Percentiles rank a stretch among this genome's conserved stretches.
These are phyloP conservation scores for Podospora anserina DNA, from an alignment of 495 filamentous ascomycete genomes.

Conservation along the genomic window DNA sequence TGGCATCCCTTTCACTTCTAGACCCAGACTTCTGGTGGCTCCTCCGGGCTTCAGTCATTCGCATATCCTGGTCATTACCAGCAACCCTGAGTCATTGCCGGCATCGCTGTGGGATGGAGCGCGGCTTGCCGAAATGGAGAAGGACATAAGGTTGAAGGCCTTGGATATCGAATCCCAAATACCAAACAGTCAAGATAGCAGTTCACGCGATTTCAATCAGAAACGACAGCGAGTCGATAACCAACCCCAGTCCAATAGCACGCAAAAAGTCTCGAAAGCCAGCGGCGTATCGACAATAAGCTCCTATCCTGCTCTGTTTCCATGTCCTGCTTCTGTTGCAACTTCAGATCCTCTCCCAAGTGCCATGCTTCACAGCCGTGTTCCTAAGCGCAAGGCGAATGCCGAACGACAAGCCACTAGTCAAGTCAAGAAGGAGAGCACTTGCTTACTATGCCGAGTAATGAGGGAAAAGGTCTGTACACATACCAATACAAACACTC, in stretches of 20 bases:
- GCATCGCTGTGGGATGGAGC: not conserved
- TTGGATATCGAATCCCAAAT: not conserved
- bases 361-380: not conserved
- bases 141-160: not conserved
- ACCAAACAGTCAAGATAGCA: not conserved
- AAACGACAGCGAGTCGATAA: not conserved
- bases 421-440: not conserved
- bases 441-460: not conserved
- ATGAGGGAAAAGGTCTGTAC: not conserved
- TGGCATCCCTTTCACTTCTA: not conserved
- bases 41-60: not conserved
- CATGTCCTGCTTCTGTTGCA: not conserved
- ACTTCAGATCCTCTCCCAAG: not conserved
- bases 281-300: not conserved
- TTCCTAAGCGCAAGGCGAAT: not conserved
- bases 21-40: not conserved
- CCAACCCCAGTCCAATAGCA: not conserved
- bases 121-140: not conserved
- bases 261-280: not conserved
- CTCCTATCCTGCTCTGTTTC: not conserved
- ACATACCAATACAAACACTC: not conserved
- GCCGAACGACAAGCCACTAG: not conserved
- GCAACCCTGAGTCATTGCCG: not conserved
- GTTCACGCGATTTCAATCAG: not conserved
- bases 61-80: not conserved